These are phyloP conservation scores for Parasitella parasitica DNA, from an alignment of 371 early-diverging fungal species.

Conservation along the genomic window DNA sequence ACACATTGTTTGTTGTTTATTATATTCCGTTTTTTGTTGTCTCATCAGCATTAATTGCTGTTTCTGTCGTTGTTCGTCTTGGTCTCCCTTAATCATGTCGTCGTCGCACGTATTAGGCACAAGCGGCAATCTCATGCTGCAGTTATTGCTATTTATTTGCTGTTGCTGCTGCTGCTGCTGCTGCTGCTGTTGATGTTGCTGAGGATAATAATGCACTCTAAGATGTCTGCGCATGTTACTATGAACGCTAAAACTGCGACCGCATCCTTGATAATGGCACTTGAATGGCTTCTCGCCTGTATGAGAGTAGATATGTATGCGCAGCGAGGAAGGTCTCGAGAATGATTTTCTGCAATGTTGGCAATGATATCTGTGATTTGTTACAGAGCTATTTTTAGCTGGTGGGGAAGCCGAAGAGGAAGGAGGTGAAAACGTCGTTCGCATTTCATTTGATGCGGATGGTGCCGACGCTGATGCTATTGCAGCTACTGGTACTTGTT, in stretches of 20 bases:
- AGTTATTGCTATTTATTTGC: neutral
- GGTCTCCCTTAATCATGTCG: neutral
- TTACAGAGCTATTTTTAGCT: neutral
- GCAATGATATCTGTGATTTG: conserved; percentile 24
- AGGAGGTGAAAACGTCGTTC: neutral
- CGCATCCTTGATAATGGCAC: conserved; percentile 64
- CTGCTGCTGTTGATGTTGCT: neutral
- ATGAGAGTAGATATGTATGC: conserved; percentile 71
- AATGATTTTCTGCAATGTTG: conserved; percentile 30
- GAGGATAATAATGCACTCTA: conserved; percentile 40
- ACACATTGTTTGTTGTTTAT: neutral
- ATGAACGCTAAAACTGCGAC: conserved; percentile 70
- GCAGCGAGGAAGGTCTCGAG: conserved; percentile 45
- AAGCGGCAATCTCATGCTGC: conserved; percentile 20
- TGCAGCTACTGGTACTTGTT: neutral
- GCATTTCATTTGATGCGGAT: neutral
- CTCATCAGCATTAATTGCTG: neutral
- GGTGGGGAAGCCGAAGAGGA: neutral
- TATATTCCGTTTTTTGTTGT: neutral
- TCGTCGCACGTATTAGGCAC: conserved; percentile 1
- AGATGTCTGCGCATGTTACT: conserved; percentile 77
- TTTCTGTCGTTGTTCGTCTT: neutral
- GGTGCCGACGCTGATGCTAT: neutral
- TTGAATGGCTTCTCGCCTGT: conserved; percentile 75
- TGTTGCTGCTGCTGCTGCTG: neutral